Evolutionary conservation across 192 early-diverging fungal genomes (phyloP), one percentile per base, ranked within the genome.

Genomic region (Entrophospora sp.): DNA sequence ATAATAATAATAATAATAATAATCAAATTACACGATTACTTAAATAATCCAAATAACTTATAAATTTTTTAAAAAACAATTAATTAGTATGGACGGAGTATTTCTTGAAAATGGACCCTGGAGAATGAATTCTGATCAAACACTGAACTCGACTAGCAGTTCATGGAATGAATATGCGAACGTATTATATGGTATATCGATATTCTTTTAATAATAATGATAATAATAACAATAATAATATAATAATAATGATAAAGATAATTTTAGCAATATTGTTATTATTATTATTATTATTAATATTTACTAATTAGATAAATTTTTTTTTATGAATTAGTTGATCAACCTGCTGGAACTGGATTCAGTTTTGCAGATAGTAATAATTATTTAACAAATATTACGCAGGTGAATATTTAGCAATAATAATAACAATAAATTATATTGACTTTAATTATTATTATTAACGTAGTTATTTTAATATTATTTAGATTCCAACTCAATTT

Each of bases 111-210:
- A 71, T 66, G 84, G 83, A 43, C 81, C 83, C 24, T 74, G 73
- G 48, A 70, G 81, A 34, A 70, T 83, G 16, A 69, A 81, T 28
- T 56, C 58, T 4, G 70, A 83, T 59, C 34, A 71, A 13, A 53
- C 70, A 2, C 52, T 86, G 3, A 69, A 61, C 8, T 42, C 74
- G 24, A 81, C 74, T 45, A 46, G 71, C 31, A 76, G 76, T 14
- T 78, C 74, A 27, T 86, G 84, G 84, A 72, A 81, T n/a, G 69
- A 82, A 40, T 78, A 77, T 78, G 81, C 84, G 7, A 85, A 81
- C 31, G 61, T 83, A 20, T 61, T 85, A 0, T 86, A 75, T 66
- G 77, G 83, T 84, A 72, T n/a, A n/a, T n/a, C n/a, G 16, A 30
- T 24, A 3, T 53, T 53, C n/a, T 30, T 16, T 53, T 6, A 46